Base-by-base conservation (phyloP, 148 eudicot genomes). In the Arctostaphylos glauca region DNA sequence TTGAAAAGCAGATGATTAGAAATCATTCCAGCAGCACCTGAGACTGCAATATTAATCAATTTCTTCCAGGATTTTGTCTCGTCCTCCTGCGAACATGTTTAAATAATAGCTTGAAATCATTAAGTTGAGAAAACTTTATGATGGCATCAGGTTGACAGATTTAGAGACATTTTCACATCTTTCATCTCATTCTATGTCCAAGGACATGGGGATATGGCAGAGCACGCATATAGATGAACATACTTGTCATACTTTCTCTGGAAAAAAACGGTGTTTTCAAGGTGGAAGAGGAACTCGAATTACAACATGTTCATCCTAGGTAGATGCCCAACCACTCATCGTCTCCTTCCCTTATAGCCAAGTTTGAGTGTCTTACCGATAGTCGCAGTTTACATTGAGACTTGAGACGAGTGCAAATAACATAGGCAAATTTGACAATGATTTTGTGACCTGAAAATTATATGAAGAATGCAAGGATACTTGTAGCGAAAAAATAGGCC, bases 11-110 rank as follows among this genome's bases (percentile, higher is more conserved):
- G 90, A 87, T 96, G 99, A 84, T 96, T 96, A 15, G 99, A 91
- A 68, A 96, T 96, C 93, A 92, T 96, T 79, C 98, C 99, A 59
- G 99, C 98, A 82, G 99, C 99, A 87, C 99, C 99, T 23, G 99
- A 96, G 70, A 96, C 97, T 52, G 97, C 95, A 79, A 96, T 78
- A 6, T 90, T 96, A 47, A 93, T 90, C 87, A 92, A 18, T 83
- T 94, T 96, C 83, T 94, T 96, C 99, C 99, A 96, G 9, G 94
- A 73, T 80, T 82, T 91, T 21, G 94, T 93, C 87, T 93, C 92
- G 54, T 93, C 98, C 82, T 94, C 99, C 99, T 96, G 91, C 16
- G 50, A 76, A 48, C 19, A 79, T 19, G 83, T 67, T 54, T 44
- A 59, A 72, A 72, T 6, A 83, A 25, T 54, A 59, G 43, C 48